These are phyloP conservation scores for Cryptococcus deneoformans DNA, from an alignment of 1,284 basidiomycete genomes.

Conservation along the genomic window DNA sequence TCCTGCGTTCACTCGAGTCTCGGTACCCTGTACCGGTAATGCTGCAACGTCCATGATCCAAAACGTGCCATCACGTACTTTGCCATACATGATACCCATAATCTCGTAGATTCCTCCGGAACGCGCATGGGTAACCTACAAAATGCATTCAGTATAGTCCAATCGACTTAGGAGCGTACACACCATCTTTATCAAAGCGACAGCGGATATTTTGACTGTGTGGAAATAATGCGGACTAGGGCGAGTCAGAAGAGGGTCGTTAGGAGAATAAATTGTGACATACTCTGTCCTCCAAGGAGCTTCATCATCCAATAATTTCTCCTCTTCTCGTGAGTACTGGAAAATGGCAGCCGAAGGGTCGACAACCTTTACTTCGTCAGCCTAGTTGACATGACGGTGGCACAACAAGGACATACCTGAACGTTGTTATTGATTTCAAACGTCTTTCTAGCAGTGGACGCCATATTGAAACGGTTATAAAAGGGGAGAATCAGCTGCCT, in stretches of 20 bases:
- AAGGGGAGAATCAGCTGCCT: neutral
- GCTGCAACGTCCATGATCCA: constrained; percentile 97
- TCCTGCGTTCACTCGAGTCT: constrained; percentile 95
- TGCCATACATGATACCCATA: constrained; percentile 99
- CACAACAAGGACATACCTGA: constrained; percentile 20
- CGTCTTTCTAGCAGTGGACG: constrained; percentile 55
- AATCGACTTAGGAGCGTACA: constrained; percentile 10
- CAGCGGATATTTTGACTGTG: constrained; percentile 88
- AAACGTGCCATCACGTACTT: constrained; percentile 79
- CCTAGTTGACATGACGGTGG: neutral
- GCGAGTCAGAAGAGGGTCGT: neutral
- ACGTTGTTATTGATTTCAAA: constrained; percentile 84
- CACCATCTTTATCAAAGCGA: constrained; percentile 98
- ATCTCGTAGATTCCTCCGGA: constrained; percentile 98
- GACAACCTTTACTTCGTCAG: constrained; percentile 20
- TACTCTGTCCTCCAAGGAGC: constrained; percentile 88
- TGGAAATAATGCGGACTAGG: constrained; percentile 86
- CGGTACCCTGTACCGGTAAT: constrained; percentile 96
- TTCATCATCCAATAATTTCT: constrained; percentile 66
- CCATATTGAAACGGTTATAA: constrained; percentile 2
- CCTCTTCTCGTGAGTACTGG: constrained; percentile 69
- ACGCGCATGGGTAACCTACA: constrained; percentile 91
- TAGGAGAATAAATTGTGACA: constrained; percentile 15
- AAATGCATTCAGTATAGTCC: neutral
- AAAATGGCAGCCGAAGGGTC: constrained; percentile 67